These are phyloP conservation scores for Flaveria linearis DNA, from an alignment of 129 eudicot species.

Conservation along the genomic window DNA sequence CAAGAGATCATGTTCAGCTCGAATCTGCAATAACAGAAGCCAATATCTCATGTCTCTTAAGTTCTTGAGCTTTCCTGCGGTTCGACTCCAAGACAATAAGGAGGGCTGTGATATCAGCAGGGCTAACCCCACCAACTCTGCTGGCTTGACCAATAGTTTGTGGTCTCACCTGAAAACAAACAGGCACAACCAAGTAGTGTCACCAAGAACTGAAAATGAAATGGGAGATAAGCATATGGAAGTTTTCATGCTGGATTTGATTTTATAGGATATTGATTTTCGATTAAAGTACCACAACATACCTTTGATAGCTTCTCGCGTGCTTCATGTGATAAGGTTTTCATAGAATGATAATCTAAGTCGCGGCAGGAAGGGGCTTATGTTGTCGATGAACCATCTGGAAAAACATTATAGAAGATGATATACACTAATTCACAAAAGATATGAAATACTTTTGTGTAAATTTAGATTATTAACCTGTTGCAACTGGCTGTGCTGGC, in stretches of 20 bases:
- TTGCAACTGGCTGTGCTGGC: constrained; percentile 84
- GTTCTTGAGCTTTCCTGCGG: constrained; percentile 62
- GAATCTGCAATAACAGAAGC: constrained; percentile 41
- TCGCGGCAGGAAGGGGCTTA: constrained; percentile 78
- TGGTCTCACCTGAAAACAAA: constrained; percentile 70
- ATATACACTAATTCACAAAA: not conserved
- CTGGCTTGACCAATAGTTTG: constrained; percentile 96
- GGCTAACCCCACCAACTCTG: constrained; percentile 96
- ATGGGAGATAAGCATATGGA: constrained; percentile 1
- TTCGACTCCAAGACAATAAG: constrained; percentile 78
- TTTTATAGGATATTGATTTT: not conserved
- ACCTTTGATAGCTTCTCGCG: constrained; percentile 98
- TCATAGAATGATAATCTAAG: constrained; percentile 76
- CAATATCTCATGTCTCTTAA: constrained; percentile 40
- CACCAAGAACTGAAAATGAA: not conserved
- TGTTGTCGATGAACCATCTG: constrained; percentile 94
- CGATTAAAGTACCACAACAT: constrained; percentile 1
- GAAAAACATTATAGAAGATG: constrained; percentile 20
- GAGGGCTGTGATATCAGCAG: constrained; percentile 92
- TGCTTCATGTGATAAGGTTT: constrained; percentile 80
- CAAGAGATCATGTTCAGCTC: constrained; percentile 9
- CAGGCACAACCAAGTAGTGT: not conserved
- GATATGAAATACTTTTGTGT: not conserved
- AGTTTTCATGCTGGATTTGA: constrained; percentile 14
- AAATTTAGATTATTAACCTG: constrained; percentile 51